A percentile compares a stretch with the other conserved stretches of the same genome.
phyloP scores from a whole-genome alignment of 2,329 filamentous ascomycete species.

The Uncinocarpus reesii region DNA sequence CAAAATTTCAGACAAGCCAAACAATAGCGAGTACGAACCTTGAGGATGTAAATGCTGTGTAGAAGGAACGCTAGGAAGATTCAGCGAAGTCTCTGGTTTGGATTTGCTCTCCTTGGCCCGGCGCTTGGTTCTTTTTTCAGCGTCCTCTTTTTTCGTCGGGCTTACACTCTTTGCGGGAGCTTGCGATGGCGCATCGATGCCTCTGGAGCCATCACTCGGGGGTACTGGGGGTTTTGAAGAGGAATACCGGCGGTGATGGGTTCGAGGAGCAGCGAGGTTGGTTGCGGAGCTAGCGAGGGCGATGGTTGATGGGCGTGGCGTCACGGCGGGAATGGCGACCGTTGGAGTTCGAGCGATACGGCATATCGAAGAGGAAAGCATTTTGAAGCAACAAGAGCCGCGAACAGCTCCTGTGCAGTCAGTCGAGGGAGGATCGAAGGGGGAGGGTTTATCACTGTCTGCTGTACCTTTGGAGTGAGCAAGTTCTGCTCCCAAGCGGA shows the following conservation, averaged over 20 bases:
- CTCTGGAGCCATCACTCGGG: conserved; percentile 38
- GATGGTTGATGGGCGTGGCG: conserved; percentile 26
- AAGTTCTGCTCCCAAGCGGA: conserved; percentile 2
- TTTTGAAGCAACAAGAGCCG: conserved; percentile 20
- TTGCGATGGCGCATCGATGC: conserved; percentile 32
- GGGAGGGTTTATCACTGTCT: neutral
- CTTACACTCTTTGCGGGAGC: conserved; percentile 32
- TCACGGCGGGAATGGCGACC: conserved; percentile 26
- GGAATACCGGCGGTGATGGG: conserved; percentile 40
- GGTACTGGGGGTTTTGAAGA: conserved; percentile 40
- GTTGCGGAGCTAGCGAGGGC: conserved; percentile 23
- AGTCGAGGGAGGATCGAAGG: neutral
- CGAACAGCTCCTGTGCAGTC: neutral
- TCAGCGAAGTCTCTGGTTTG: conserved; percentile 32
- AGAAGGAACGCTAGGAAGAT: conserved; percentile 41
- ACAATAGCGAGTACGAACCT: conserved; percentile 26
- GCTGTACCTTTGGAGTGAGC: neutral
- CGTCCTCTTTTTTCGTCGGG: conserved; percentile 28
- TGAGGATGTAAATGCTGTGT: conserved; percentile 41
- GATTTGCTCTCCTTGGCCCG: conserved; percentile 29
- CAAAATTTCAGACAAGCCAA: neutral
- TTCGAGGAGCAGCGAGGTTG: conserved; percentile 21
- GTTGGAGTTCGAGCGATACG: conserved; percentile 35
- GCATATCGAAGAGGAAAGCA: conserved; percentile 40
- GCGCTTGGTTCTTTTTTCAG: conserved; percentile 21